A percentile compares a stretch with the other conserved stretches of the same genome.
phyloP scores from a whole-genome alignment of 2,329 filamentous ascomycete genomes.

The Septoria linicola region DNA sequence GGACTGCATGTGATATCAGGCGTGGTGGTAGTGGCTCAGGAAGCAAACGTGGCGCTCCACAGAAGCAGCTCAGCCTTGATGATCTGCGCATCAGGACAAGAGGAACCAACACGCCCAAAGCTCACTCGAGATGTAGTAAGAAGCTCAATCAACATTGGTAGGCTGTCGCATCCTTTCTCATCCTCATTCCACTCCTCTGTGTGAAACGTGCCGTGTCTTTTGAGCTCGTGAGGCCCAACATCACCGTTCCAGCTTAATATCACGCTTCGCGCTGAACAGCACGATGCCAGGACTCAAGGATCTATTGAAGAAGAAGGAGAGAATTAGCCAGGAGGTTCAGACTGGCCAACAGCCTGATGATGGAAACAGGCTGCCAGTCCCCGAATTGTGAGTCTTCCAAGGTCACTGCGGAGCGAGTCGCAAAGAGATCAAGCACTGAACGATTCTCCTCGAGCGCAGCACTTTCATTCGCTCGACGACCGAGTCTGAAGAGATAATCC shows the following conservation, averaged over 20 bases:
- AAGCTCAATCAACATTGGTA: slow-evolving; percentile 7
- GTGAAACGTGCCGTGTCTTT: too few relatives aligned
- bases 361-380: slow-evolving; percentile 37
- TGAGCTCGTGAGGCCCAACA: too few relatives aligned
- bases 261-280: background rate
- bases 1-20: too few relatives aligned
- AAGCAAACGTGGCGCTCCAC: too few relatives aligned
- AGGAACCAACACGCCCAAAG: background rate
- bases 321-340: slow-evolving; percentile 42
- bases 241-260: background rate
- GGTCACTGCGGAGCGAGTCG: background rate
- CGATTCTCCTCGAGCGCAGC: slow-evolving; percentile 16
- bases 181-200: background rate
- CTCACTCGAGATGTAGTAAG: too few relatives aligned
- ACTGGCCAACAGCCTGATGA: background rate
- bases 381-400: slow-evolving; percentile 56
- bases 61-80: slow-evolving; percentile 6
- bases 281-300: slow-evolving; percentile 59
- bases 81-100: slow-evolving; percentile 3
- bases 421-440: background rate
- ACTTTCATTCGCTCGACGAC: slow-evolving; percentile 85
- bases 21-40: too few relatives aligned
- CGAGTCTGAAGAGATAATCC: slow-evolving; percentile 72
- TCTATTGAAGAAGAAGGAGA: slow-evolving; percentile 63
- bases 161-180: slow-evolving; percentile 8